Conservation (phyloP, 495 filamentous ascomycete genomes). For the Daldinia decipiens region DNA sequence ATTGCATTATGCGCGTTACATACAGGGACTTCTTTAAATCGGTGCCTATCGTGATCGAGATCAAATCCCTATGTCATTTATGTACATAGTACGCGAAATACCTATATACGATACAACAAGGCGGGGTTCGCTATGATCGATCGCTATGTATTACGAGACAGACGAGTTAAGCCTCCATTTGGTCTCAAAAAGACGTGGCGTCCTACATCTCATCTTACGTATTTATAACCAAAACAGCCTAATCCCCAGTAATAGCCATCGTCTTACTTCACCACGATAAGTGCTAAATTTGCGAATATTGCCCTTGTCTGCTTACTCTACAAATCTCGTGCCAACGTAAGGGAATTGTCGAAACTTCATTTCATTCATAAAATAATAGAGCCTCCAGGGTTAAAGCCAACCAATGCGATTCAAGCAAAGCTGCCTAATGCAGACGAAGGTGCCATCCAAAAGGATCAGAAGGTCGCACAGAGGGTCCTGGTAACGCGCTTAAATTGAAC, state of each 20-base stretch:
- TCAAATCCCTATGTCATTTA: not conserved
- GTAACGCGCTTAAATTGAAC: conserved; percentile 8
- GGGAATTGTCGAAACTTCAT: too few species aligned
- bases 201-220: too few species aligned
- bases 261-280: too few species aligned
- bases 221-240: too few species aligned
- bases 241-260: too few species aligned
- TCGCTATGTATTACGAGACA: not conserved
- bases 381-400: not conserved
- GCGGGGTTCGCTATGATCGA: not conserved
- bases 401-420: conserved; percentile 1
- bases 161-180: not conserved
- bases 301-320: too few species aligned
- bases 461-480: not conserved
- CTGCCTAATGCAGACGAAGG: not conserved
- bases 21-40: conserved; percentile 9
- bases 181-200: not conserved
- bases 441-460: not conserved
- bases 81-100: too few species aligned
- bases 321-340: too few species aligned
- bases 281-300: not conserved
- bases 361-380: not conserved
- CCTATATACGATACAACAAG: too few species aligned
- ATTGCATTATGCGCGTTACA: conserved; percentile 17
- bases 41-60: not conserved